phyloP scores from a whole-genome alignment of 345 rosid genomes.

The Fremontodendron californicum region DNA sequence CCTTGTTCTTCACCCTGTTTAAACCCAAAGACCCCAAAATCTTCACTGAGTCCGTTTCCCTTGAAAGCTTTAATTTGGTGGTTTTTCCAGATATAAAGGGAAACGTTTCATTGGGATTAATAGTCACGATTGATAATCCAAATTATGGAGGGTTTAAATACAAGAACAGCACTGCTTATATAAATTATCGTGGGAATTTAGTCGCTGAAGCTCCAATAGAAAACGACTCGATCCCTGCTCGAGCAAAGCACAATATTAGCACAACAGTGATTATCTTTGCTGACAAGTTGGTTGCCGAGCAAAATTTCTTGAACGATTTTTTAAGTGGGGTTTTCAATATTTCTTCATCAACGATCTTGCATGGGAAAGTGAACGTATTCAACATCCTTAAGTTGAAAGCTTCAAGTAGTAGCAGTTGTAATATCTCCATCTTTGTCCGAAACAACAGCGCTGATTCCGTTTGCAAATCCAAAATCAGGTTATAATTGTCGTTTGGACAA shows the following conservation, averaged over 20 bases:
- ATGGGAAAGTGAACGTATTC: conserved; percentile 29
- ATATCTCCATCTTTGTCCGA: not conserved
- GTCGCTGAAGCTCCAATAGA: conserved; percentile 28
- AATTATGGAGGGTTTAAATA: conserved; percentile 40
- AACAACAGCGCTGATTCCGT: not conserved
- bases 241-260: conserved; percentile 25
- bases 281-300: conserved; percentile 18
- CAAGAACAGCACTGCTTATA: conserved; percentile 17
- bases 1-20: conserved; percentile 30
- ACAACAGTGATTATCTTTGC: conserved; percentile 20
- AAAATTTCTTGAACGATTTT: conserved; percentile 12
- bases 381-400: conserved; percentile 33
- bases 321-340: conserved; percentile 20
- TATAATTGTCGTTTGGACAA: not conserved
- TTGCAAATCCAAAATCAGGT: conserved; percentile 22
- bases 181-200: conserved; percentile 19
- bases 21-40: conserved; percentile 38
- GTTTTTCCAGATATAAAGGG: not conserved
- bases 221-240: conserved; percentile 26
- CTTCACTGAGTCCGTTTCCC: conserved; percentile 18
- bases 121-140: conserved; percentile 29
- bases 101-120: conserved; percentile 27
- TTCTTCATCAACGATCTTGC: conserved; percentile 28
- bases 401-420: conserved; percentile 20
- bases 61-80: not conserved